These are phyloP conservation scores for Ramularia endophylla DNA, from an alignment of 2,329 filamentous ascomycete genomes.

Conservation along the genomic window DNA sequence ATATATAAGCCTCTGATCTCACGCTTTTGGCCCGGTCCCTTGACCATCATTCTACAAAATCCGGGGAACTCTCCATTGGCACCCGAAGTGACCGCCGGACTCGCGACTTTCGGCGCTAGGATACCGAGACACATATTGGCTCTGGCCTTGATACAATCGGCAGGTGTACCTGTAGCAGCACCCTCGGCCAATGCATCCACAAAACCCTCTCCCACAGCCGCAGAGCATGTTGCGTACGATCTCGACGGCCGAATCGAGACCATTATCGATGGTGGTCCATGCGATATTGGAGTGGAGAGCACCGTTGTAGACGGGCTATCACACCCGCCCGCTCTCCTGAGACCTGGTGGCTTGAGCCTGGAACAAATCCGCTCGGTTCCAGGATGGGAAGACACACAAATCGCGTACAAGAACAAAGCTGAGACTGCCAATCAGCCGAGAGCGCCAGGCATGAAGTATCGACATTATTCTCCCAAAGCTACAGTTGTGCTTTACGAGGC, in stretches of 20 bases:
- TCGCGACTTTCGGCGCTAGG: constrained; percentile 79
- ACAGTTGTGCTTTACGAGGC: constrained; percentile 66
- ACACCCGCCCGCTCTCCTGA: constrained; percentile 70
- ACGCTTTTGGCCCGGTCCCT: constrained; percentile 87
- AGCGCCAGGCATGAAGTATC: constrained; percentile 98
- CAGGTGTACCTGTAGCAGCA: constrained; percentile 74
- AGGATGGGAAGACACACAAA: constrained; percentile 74
- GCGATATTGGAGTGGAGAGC: constrained; percentile 86
- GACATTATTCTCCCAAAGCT: constrained; percentile 91
- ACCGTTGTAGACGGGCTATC: constrained; percentile 92
- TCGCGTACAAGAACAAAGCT: constrained; percentile 72
- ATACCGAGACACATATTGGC: constrained; percentile 86
- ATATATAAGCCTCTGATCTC: constrained; percentile 75
- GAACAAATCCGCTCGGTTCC: constrained; percentile 66
- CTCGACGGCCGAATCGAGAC: constrained; percentile 74
- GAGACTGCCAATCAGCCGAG: constrained; percentile 62
- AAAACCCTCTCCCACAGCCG: constrained; percentile 83
- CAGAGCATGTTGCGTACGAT: constrained; percentile 83
- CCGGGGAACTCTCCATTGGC: constrained; percentile 66
- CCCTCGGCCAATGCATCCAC: constrained; percentile 95
- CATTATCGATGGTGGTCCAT: constrained; percentile 83
- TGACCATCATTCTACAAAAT: constrained; percentile 83
- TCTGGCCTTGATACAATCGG: constrained; percentile 73
- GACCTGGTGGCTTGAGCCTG: constrained; percentile 81
- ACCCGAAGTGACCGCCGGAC: constrained; percentile 83